These are phyloP conservation scores for Fusarium virguliforme DNA, from an alignment of 2,329 filamentous ascomycete species.

Conservation along the genomic window DNA sequence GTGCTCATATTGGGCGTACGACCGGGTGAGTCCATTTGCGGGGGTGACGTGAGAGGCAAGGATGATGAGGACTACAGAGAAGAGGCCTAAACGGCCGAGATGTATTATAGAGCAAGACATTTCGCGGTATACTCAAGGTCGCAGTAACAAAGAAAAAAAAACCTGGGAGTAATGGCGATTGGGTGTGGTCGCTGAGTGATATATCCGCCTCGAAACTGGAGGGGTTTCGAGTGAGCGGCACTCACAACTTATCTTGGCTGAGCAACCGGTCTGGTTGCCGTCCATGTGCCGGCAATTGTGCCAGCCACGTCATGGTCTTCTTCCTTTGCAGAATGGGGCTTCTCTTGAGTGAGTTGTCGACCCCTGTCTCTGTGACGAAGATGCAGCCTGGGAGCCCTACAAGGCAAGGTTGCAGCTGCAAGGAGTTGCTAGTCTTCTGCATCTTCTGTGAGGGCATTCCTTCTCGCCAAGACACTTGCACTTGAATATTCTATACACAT, in stretches of 20 bases:
- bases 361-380: conserved; percentile 9
- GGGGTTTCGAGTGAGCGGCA: background rate
- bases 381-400: background rate
- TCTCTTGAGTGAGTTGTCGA: background rate
- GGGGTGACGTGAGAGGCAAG: background rate
- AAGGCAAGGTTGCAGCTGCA: background rate
- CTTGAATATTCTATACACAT: background rate
- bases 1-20: conserved; percentile 28
- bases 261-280: background rate
- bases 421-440: background rate
- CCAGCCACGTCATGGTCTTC: background rate
- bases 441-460: background rate
- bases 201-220: background rate
- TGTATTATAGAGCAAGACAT: background rate
- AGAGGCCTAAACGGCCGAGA: background rate
- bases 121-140: background rate
- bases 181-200: background rate
- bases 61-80: background rate
- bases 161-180: too few relatives aligned
- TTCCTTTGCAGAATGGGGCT: background rate
- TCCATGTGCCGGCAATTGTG: background rate
- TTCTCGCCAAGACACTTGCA: background rate
- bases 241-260: background rate
- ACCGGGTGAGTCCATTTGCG: conserved; percentile 21
- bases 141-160: too few relatives aligned